Conservation (phyloP, 2,329 filamentous ascomycete genomes). For the Calonectria pseudoreteaudii region DNA sequence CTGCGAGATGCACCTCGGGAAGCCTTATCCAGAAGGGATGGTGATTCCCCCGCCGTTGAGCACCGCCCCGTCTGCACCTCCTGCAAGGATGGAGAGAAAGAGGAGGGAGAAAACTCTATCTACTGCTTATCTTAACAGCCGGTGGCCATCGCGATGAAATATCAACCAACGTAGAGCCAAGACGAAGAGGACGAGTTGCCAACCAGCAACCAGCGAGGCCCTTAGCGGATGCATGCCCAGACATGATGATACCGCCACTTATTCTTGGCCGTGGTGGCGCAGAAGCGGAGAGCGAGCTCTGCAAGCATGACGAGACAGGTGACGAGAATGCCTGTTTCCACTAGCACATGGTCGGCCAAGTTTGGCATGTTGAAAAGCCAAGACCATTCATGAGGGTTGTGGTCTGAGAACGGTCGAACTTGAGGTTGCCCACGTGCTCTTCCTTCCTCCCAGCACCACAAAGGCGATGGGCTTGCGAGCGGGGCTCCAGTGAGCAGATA, state of each 20-base stretch:
- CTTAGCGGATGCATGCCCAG: background rate
- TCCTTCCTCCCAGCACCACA: background rate
- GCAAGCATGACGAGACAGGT: too few relatives aligned
- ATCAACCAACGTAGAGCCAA: background rate
- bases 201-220: background rate
- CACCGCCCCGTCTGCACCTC: background rate
- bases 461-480: background rate
- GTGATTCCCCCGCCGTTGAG: slow-evolving; percentile 2
- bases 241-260: background rate
- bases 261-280: background rate
- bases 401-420: background rate
- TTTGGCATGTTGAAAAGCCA: background rate
- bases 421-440: background rate
- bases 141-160: background rate
- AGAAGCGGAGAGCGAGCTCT: background rate
- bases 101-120: background rate
- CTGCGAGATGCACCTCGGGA: background rate
- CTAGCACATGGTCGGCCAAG: background rate
- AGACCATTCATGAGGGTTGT: background rate
- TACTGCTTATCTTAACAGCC: background rate
- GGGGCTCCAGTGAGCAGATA: background rate
- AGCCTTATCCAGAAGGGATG: background rate
- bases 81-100: background rate
- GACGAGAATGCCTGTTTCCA: background rate
- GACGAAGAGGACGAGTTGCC: background rate